Evolutionary conservation across 345 rosid species (phyloP).

Genomic region (Rhodamnia rubescens): DNA sequence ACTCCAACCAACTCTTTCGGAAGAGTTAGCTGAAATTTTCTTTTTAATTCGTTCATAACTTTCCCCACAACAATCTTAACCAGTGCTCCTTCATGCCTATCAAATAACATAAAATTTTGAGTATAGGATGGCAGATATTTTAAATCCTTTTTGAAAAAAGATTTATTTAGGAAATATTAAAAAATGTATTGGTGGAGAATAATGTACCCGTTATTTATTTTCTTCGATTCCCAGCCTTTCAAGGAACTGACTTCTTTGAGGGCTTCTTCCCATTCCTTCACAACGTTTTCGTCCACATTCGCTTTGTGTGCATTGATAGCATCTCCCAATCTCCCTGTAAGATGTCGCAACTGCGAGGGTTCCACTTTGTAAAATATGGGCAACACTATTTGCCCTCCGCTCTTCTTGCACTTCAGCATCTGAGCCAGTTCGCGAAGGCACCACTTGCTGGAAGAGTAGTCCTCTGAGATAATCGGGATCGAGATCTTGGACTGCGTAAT

Average conservation of each 20-base stretch:
- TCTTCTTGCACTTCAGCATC: too few species aligned
- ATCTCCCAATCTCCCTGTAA: too few species aligned
- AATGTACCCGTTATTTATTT: not conserved
- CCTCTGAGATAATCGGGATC: too few species aligned
- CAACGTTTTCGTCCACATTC: too few species aligned
- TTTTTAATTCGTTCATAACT: not conserved
- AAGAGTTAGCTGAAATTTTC: not conserved
- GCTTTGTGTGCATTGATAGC: too few species aligned
- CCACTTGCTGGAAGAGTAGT: too few species aligned
- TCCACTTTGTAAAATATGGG: too few species aligned
- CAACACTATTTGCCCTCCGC: too few species aligned
- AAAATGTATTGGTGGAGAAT: not conserved
- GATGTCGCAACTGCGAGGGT: too few species aligned
- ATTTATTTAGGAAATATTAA: not conserved
- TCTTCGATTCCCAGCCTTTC: not conserved
- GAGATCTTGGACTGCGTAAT: too few species aligned
- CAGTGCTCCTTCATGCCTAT: not conserved
- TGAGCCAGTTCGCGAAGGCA: too few species aligned
- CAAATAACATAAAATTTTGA: not conserved
- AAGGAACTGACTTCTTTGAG: not conserved
- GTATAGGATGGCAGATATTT: too few species aligned
- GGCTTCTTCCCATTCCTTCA: not conserved
- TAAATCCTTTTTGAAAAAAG: not conserved
- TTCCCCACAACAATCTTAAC: not conserved
- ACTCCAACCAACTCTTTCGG: not conserved